Evolutionary conservation across 495 filamentous ascomycete species (phyloP).

Genomic region (Platismatia glauca): DNA sequence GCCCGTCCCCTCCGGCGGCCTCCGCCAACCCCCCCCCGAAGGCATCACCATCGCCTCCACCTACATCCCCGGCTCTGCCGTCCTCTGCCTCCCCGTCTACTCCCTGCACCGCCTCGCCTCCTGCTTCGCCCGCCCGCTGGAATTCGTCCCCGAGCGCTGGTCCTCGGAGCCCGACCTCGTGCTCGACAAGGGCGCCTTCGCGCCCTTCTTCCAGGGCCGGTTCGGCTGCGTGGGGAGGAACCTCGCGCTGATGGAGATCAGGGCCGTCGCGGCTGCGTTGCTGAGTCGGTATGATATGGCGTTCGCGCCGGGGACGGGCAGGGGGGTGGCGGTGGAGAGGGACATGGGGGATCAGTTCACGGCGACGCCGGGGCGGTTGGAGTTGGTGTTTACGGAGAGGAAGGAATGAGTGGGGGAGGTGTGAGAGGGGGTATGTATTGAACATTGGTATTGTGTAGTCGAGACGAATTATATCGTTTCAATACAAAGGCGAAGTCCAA

Average conservation of each 20-base stretch:
- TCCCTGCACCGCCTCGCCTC: slow-evolving; percentile 28
- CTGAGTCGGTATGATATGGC: slow-evolving; percentile 36
- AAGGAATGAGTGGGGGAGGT: not conserved
- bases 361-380: slow-evolving; percentile 25
- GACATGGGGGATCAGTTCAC: slow-evolving; percentile 40
- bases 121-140: slow-evolving; percentile 31
- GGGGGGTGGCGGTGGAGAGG: slow-evolving; percentile 28
- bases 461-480: too few species aligned
- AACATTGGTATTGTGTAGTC: too few species aligned
- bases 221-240: slow-evolving; percentile 40
- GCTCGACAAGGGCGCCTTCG: slow-evolving; percentile 38
- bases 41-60: slow-evolving; percentile 27
- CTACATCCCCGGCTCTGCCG: slow-evolving; percentile 29
- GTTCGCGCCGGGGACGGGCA: slow-evolving; percentile 34
- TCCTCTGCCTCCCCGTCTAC: slow-evolving; percentile 36
- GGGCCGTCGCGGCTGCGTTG: slow-evolving; percentile 36
- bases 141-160: slow-evolving; percentile 52
- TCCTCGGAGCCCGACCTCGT: slow-evolving; percentile 37
- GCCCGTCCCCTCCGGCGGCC: slow-evolving; percentile 38
- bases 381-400: slow-evolving; percentile 20
- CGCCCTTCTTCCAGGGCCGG: slow-evolving; percentile 41
- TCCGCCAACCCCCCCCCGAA: slow-evolving; percentile 31
- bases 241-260: slow-evolving; percentile 42
- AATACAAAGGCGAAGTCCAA: too few species aligned
- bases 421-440: not conserved